phyloP scores from a whole-genome alignment of 169 alveolate genomes.

The Cryptosporidium sp. region DNA sequence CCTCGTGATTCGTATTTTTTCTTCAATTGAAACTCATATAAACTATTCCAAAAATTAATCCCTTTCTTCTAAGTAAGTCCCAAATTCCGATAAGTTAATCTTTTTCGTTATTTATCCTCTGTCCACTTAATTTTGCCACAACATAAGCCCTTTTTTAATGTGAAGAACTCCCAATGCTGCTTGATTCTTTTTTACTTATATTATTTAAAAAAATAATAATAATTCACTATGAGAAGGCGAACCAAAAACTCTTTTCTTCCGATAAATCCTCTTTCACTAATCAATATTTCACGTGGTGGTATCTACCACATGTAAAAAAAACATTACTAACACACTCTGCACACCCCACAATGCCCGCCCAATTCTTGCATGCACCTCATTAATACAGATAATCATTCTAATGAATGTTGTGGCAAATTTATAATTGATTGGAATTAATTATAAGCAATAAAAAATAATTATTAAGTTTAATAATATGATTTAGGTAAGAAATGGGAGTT shows the following conservation, averaged over 20 bases:
- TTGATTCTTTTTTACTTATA: not conserved
- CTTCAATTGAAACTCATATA: not conserved
- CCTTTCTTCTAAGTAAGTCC: not conserved
- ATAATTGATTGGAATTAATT: not conserved
- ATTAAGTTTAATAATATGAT: not conserved
- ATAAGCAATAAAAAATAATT: not conserved
- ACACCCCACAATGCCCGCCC: conserved; percentile 74
- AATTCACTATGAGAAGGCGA: not conserved
- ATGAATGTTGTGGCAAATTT: not conserved
- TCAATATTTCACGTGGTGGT: conserved; percentile 73
- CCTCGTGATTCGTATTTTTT: not conserved
- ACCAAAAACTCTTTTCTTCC: not conserved
- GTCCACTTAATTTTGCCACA: conserved; percentile 14
- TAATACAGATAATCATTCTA: conserved; percentile 1
- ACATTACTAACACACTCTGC: conserved; percentile 70
- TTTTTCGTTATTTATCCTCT: not conserved
- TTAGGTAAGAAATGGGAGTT: not conserved
- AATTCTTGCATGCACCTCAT: conserved; percentile 42
- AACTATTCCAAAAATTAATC: not conserved
- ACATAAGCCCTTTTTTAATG: not conserved
- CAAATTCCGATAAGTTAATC: conserved; percentile 1
- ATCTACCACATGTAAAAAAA: conserved; percentile 73
- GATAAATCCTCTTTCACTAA: conserved; percentile 30
- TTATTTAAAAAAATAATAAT: not conserved
- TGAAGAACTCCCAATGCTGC: not conserved